Evolutionary conservation across 495 filamentous ascomycete species (phyloP), one percentile per base, ranked within the genome.

Genomic region (Niebla homalea): DNA sequence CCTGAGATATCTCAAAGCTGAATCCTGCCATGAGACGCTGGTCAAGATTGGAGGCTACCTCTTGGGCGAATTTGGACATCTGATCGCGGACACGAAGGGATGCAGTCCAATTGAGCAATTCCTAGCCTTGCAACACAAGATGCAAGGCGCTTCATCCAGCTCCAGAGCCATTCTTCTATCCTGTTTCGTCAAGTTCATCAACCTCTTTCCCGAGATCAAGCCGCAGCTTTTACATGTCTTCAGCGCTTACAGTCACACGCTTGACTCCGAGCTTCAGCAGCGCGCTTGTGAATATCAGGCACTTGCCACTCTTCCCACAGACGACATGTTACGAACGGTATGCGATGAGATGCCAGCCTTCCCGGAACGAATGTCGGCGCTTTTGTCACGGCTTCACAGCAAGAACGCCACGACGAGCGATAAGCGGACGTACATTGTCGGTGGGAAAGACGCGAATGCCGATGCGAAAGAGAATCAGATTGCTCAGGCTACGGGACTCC

Each of bases 291-390:
- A 99, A 64, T 99, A 97, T 61, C 75, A 97, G 54, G 80, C 83
- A 2, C 72, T 99, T 48, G 88, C 88, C 19, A 88, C 79, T 38
- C 72, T 93, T 51, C 83, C 85, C 0, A 85, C 85, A 2, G 93
- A 99, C 55, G 89, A 97, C 56, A 77, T 99, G 16, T 73, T 99
- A 11, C 84, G 93, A 43, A 97, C 93, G 1, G 85, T 99, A 1
- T 95, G 87, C 65, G 93, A 99, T 60, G 93, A 99, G 62, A 97
- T 99, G 93, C 93, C 93, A 14, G 89, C 93, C 0, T 99, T 97
- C 70, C 93, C 93, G 0, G 89, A 99, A 64, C 78, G 93, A 46
- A 78, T 90, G 18, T 96, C 89, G 4, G 92, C 92, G 2, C 70
- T 99, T 23, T 69, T 99, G 22, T 96, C 89, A 14, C 77, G 93